Conservation (phyloP, 371 early-diverging fungal genomes). For the Mortierella sp. region DNA sequence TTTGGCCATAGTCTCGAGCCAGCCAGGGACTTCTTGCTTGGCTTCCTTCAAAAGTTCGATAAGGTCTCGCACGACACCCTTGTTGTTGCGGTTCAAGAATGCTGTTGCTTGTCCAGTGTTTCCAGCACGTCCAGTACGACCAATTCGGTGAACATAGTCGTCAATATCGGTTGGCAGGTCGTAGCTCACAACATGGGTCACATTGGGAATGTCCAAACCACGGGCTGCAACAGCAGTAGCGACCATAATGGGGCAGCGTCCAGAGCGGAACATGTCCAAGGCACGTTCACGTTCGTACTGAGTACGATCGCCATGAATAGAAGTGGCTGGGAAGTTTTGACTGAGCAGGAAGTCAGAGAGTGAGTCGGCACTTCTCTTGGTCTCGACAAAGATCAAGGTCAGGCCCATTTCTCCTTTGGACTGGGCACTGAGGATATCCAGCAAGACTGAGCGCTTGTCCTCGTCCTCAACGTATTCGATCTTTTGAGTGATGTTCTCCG, state of each 20-base stretch:
- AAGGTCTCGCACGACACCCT: slow-evolving; percentile 86
- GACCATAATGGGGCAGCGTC: slow-evolving; percentile 94
- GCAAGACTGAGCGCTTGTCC: slow-evolving; percentile 86
- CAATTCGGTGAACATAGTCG: slow-evolving; percentile 99
- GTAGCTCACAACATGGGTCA: slow-evolving; percentile 93
- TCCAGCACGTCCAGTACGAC: slow-evolving; percentile 99
- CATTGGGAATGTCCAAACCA: slow-evolving; percentile 95
- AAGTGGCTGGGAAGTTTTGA: slow-evolving; percentile 89
- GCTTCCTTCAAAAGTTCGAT: slow-evolving; percentile 91
- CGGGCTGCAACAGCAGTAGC: slow-evolving; percentile 99
- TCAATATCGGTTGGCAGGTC: slow-evolving; percentile 95
- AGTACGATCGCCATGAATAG: slow-evolving; percentile 97
- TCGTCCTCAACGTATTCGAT: slow-evolving; percentile 87
- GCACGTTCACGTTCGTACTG: slow-evolving; percentile 98
- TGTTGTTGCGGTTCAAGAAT: slow-evolving; percentile 97
- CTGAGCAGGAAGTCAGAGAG: slow-evolving; percentile 81
- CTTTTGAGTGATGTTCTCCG: slow-evolving; percentile 96
- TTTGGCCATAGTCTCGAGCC: slow-evolving; percentile 78
- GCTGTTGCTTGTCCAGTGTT: slow-evolving; percentile 95
- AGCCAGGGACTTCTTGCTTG: slow-evolving; percentile 86
- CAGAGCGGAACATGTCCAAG: slow-evolving; percentile 89
- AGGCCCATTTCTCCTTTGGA: slow-evolving; percentile 70
- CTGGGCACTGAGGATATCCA: slow-evolving; percentile 85
- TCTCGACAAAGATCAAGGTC: slow-evolving; percentile 98
- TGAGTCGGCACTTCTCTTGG: slow-evolving; percentile 98